Percentiles rank a stretch among this genome's conserved stretches.
These are phyloP conservation scores for Echinosophora koreensis DNA, from an alignment of 306 rosid genomes.

Conservation along the genomic window DNA sequence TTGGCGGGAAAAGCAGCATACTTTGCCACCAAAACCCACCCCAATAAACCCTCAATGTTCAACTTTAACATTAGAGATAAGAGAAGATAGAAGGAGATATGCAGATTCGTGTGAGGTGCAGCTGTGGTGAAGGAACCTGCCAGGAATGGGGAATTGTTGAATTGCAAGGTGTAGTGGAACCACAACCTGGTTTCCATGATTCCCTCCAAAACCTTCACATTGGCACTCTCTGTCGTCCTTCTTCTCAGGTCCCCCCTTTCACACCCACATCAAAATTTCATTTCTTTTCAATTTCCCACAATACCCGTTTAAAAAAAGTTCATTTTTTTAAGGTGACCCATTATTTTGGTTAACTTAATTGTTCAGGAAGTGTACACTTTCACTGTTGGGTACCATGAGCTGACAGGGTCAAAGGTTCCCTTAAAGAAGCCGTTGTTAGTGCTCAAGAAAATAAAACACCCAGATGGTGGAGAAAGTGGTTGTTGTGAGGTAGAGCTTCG, in stretches of 20 bases:
- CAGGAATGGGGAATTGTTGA: constrained; percentile 84
- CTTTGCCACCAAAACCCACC: constrained; percentile 1
- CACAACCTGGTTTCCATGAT: constrained; percentile 63
- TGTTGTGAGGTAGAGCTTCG: constrained; percentile 59
- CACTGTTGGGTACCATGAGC: constrained; percentile 86
- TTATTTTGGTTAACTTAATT: not conserved
- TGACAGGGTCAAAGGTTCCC: constrained; percentile 79
- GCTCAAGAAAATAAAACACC: constrained; percentile 68
- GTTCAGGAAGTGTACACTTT: constrained; percentile 77
- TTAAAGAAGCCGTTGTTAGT: constrained; percentile 86
- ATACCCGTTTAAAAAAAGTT: not conserved
- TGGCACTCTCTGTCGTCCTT: constrained; percentile 81
- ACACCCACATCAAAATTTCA: not conserved
- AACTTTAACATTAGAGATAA: not conserved
- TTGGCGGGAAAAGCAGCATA: constrained; percentile 4
- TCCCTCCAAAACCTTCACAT: constrained; percentile 71
- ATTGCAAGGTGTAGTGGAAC: constrained; percentile 77
- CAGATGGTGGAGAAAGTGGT: constrained; percentile 38
- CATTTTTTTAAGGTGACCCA: not conserved
- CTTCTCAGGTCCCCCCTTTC: constrained; percentile 59
- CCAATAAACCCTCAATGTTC: not conserved
- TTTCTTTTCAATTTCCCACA: no score
- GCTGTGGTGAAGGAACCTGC: constrained; percentile 70
- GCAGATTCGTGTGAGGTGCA: constrained; percentile 77
- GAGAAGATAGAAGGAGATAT: constrained; percentile 29